Conservation (phyloP, 306 rosid species). For the Lathyrus aphaca region DNA sequence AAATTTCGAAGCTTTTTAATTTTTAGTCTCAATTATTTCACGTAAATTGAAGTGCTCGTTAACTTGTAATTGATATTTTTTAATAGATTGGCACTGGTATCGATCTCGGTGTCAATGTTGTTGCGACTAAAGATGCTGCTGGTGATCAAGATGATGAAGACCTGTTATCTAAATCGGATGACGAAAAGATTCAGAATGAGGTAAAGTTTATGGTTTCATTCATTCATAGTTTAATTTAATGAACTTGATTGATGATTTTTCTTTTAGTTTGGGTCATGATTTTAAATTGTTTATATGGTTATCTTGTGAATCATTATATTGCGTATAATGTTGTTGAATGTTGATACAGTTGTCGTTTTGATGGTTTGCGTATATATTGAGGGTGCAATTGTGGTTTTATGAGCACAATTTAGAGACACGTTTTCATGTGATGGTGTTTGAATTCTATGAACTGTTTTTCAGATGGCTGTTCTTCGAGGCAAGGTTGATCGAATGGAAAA, state of each 20-base stretch:
- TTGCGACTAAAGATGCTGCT: constrained; percentile 55
- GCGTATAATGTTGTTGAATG: not conserved
- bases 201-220: constrained; percentile 35
- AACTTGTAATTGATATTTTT: not conserved
- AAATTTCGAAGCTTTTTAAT: not conserved
- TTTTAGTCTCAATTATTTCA: not conserved
- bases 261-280: not conserved
- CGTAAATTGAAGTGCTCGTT: not conserved
- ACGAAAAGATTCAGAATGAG: constrained; percentile 56
- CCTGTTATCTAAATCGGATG: constrained; percentile 46
- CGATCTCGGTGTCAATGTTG: constrained; percentile 78
- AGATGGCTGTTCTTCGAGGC: constrained; percentile 60
- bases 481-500: constrained; percentile 54
- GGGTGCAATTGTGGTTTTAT: not conserved
- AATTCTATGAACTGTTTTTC: constrained; percentile 25
- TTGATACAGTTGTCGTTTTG: not conserved
- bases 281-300: not conserved
- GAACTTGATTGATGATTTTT: not conserved
- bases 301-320: not conserved
- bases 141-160: constrained; percentile 69
- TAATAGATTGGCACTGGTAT: constrained; percentile 59
- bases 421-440: not conserved
- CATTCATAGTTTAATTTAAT: not conserved
- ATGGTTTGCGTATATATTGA: not conserved
- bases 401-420: not conserved